Conservation (phyloP, 139 green algal genomes). For the Chlorella sp. region DNA sequence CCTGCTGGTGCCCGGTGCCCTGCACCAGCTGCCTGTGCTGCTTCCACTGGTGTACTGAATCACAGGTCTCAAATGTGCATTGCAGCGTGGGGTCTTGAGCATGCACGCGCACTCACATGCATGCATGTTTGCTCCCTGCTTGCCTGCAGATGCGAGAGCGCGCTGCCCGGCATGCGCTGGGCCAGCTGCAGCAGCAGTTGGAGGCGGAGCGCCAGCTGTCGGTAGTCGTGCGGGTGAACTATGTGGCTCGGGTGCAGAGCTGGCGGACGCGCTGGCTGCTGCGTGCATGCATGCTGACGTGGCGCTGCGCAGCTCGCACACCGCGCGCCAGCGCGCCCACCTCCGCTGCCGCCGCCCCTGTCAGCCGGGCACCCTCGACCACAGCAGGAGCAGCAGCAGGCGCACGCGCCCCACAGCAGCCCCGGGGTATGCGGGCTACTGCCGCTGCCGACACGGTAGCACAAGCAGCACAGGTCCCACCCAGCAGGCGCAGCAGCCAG, state of each 20-base stretch:
- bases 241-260: not conserved
- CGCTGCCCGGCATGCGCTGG: not conserved
- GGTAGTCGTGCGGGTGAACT: not conserved
- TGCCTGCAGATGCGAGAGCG: not conserved
- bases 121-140: not conserved
- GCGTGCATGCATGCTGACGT: not conserved
- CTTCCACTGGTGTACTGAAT: not conserved
- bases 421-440: too few relatives aligned
- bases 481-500: not conserved
- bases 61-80: not conserved
- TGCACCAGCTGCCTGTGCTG: not conserved
- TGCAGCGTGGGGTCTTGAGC: too few relatives aligned
- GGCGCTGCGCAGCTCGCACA: not conserved
- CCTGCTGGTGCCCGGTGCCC: not conserved
- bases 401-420: not conserved
- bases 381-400: not conserved
- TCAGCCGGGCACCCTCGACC: not conserved
- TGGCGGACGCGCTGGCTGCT: conserved; percentile 1
- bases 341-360: not conserved
- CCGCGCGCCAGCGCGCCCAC: not conserved
- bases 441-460: too few relatives aligned
- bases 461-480: too few relatives aligned
- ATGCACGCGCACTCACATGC: not conserved
- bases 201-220: not conserved
- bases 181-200: not conserved